Conservation (phyloP, 2,329 filamentous ascomycete species). For the Lasiodiplodia sp. region DNA sequence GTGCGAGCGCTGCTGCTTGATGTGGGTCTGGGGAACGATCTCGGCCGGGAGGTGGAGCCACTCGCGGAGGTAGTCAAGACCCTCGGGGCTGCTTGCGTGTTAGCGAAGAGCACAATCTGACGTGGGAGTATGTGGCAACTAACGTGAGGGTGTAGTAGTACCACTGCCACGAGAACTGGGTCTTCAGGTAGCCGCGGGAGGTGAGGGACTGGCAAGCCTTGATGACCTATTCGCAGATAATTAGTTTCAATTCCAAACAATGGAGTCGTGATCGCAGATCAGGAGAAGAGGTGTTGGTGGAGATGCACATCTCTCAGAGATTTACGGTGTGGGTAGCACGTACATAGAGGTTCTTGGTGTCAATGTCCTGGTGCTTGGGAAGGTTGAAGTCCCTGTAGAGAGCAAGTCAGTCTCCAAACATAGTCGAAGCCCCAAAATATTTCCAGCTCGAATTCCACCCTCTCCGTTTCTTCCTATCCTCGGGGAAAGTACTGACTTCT, state of each 20-base stretch:
- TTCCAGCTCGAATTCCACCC: not conserved
- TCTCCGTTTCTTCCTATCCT: not conserved
- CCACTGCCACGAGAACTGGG: conserved; percentile 81
- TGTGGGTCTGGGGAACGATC: conserved; percentile 99
- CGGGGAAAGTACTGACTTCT: conserved; percentile 29
- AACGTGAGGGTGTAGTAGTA: conserved; percentile 98
- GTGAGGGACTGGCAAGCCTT: conserved; percentile 98
- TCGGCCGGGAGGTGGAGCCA: conserved; percentile 99
- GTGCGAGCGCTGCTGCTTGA: conserved; percentile 99
- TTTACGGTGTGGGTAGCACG: conserved; percentile 33
- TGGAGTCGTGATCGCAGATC: conserved; percentile 22
- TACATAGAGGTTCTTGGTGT: conserved; percentile 98
- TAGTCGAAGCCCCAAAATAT: conserved; percentile 64
- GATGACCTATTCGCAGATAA: conserved; percentile 67
- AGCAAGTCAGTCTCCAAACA: conserved; percentile 63
- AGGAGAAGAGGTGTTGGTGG: not conserved
- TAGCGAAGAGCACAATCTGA: not conserved
- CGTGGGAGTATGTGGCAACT: conserved; percentile 31
- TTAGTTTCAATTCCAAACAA: not conserved
- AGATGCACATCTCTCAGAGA: not conserved
- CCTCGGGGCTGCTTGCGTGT: conserved; percentile 69
- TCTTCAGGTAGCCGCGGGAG: conserved; percentile 99
- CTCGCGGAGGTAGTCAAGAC: conserved; percentile 99
- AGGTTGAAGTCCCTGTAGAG: conserved; percentile 95
- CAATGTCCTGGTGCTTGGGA: conserved; percentile 96